A percentile compares a stretch with the other conserved stretches of the same genome.
These are phyloP conservation scores for Trifolium pratense DNA, from an alignment of 306 rosid species.

Conservation along the genomic window DNA sequence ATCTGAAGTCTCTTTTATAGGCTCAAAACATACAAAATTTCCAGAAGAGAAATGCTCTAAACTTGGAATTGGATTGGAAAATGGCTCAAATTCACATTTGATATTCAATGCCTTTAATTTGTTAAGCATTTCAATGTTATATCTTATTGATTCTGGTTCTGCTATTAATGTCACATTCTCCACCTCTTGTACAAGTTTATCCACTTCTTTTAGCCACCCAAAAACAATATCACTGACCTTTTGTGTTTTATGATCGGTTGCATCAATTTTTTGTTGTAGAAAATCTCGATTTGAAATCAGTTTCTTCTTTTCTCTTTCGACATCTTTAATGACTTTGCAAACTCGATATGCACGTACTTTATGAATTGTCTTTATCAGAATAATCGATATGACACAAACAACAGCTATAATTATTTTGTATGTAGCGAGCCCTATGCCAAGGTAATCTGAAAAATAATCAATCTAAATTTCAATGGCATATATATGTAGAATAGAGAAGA, in stretches of 20 bases:
- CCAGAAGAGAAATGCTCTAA: too few species aligned
- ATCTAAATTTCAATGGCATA: too few species aligned
- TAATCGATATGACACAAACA: background rate
- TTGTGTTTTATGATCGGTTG: background rate
- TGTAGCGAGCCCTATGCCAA: too few species aligned
- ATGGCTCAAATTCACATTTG: too few species aligned
- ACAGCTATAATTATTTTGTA: too few species aligned
- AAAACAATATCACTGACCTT: background rate
- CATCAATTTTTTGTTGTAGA: background rate
- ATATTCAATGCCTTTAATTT: too few species aligned
- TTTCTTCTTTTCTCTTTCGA: background rate
- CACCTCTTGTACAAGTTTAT: slow-evolving; percentile 1
- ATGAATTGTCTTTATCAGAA: background rate
- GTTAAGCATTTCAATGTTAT: too few species aligned
- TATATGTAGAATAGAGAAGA: too few species aligned
- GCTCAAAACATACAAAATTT: too few species aligned
- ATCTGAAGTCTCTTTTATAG: too few species aligned
- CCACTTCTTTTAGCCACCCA: background rate
- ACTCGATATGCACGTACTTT: background rate
- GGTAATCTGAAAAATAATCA: too few species aligned
- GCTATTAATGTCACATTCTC: background rate
- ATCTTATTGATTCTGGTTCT: background rate
- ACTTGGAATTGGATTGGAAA: too few species aligned
- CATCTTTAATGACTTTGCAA: background rate
- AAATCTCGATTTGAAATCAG: background rate